phyloP scores from a whole-genome alignment of 306 rosid species.

The Gastrolobium bilobum region DNA sequence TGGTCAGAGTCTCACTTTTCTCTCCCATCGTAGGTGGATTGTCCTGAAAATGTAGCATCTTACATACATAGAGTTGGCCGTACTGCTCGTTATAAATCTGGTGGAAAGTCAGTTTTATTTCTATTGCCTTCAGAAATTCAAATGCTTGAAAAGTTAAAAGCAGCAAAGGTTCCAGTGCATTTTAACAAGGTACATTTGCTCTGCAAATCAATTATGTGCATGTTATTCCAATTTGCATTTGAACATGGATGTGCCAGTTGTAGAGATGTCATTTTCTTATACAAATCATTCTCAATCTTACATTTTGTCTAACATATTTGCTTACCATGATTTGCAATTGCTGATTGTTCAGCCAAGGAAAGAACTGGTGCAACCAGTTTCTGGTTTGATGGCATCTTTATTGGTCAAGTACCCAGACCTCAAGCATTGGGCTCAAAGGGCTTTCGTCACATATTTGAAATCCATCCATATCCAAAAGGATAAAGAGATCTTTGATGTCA shows the following conservation, averaged over 20 bases:
- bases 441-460: slow-evolving; percentile 76
- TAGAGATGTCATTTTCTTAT: slow-evolving; percentile 38
- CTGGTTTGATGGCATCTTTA: slow-evolving; percentile 76
- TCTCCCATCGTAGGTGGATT: slow-evolving; percentile 71
- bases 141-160: slow-evolving; percentile 81
- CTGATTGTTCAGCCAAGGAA: slow-evolving; percentile 72
- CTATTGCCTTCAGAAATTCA: slow-evolving; percentile 78
- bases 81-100: slow-evolving; percentile 86
- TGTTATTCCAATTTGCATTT: slow-evolving; percentile 14
- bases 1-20: slow-evolving; percentile 26
- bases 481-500: slow-evolving; percentile 86
- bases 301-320: slow-evolving; percentile 35
- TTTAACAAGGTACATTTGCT: slow-evolving; percentile 68
- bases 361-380: slow-evolving; percentile 75
- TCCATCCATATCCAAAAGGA: slow-evolving; percentile 83
- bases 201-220: background rate
- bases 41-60: slow-evolving; percentile 87
- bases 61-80: slow-evolving; percentile 99
- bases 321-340: slow-evolving; percentile 45
- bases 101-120: slow-evolving; percentile 85
- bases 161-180: slow-evolving; percentile 78
- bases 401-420: slow-evolving; percentile 82
- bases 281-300: background rate
- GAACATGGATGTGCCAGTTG: slow-evolving; percentile 23
- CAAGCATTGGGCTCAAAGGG: slow-evolving; percentile 79